Percentiles rank a stretch among this genome's conserved stretches.
phyloP scores from a whole-genome alignment of 2,329 filamentous ascomycete species.

The Parafenestella ontariensis region DNA sequence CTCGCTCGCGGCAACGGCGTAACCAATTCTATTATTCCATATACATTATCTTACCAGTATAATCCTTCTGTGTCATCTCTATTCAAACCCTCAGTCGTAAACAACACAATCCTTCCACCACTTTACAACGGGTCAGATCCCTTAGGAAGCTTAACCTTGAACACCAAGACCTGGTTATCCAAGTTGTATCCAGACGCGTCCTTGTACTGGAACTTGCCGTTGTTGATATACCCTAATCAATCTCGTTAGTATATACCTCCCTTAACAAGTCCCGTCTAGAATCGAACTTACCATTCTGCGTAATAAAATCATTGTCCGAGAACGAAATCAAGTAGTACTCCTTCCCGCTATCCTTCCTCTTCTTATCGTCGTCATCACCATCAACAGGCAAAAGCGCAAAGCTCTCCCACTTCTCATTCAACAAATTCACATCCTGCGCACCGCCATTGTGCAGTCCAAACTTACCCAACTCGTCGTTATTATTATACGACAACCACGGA shows the following conservation, averaged over 20 bases:
- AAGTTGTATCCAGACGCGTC: conserved; percentile 66
- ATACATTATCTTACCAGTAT: too few relatives aligned
- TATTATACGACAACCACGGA: conserved; percentile 72
- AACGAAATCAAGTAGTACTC: conserved; percentile 73
- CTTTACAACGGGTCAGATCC: conserved; percentile 38
- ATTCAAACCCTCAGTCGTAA: conserved; percentile 3
- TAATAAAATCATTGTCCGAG: conserved; percentile 79
- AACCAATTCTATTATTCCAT: too few relatives aligned
- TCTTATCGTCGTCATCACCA: conserved; percentile 51
- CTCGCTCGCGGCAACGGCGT: too few relatives aligned
- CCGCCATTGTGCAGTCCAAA: conserved; percentile 76
- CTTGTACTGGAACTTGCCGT: conserved; percentile 62
- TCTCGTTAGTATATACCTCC: neutral
- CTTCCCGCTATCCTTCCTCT: conserved; percentile 54
- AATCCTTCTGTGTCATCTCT: too few relatives aligned
- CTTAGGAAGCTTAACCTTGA: conserved; percentile 61
- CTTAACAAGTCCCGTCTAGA: too few relatives aligned
- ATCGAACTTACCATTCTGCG: conserved; percentile 65
- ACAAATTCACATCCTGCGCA: conserved; percentile 60
- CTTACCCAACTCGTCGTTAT: conserved; percentile 67
- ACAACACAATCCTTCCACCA: neutral
- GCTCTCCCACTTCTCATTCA: conserved; percentile 83
- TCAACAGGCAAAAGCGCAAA: conserved; percentile 66
- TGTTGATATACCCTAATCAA: conserved; percentile 61
- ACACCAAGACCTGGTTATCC: conserved; percentile 69